Evolutionary conservation across 305 asterid genomes (phyloP).

Genomic region (Fraxinus greggii): DNA sequence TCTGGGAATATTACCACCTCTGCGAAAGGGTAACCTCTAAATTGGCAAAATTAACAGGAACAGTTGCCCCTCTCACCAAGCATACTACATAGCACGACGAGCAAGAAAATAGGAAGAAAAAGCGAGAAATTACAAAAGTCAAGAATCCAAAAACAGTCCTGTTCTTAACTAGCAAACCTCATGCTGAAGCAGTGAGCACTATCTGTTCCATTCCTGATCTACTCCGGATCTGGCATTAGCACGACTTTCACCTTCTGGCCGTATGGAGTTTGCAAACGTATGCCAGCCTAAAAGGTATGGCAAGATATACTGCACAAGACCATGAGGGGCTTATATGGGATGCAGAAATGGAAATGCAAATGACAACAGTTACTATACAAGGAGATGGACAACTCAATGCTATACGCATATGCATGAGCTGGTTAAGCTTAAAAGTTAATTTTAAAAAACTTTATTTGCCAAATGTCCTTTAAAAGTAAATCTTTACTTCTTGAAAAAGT

Average conservation of each 20-base stretch:
- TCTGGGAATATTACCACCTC: neutral
- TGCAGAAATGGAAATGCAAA: neutral
- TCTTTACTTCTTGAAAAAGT: neutral
- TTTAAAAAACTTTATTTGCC: neutral
- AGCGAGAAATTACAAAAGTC: neutral
- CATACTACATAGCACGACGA: neutral
- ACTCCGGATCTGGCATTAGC: slow-evolving; percentile 56
- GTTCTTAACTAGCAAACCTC: slow-evolving; percentile 29
- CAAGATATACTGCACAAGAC: slow-evolving; percentile 61
- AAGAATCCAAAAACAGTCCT: neutral
- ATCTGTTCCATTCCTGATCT: slow-evolving; percentile 84
- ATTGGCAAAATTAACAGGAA: neutral
- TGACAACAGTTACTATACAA: neutral
- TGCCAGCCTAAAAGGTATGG: slow-evolving; percentile 94
- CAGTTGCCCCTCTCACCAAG: neutral
- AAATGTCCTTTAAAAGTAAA: neutral
- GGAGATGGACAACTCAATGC: neutral
- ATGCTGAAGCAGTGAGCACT: slow-evolving; percentile 25
- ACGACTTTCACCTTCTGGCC: slow-evolving; percentile 63
- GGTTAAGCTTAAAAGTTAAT: neutral
- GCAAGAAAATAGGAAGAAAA: slow-evolving; percentile 2
- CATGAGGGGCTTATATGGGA: slow-evolving; percentile 22
- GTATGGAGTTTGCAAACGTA: slow-evolving; percentile 65
- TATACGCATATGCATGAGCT: neutral
- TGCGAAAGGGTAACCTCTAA: neutral